Percentiles rank a stretch among this genome's conserved stretches.
phyloP scores from a whole-genome alignment of 805 yeast species.

The Cyberlindnera mrakii region DNA sequence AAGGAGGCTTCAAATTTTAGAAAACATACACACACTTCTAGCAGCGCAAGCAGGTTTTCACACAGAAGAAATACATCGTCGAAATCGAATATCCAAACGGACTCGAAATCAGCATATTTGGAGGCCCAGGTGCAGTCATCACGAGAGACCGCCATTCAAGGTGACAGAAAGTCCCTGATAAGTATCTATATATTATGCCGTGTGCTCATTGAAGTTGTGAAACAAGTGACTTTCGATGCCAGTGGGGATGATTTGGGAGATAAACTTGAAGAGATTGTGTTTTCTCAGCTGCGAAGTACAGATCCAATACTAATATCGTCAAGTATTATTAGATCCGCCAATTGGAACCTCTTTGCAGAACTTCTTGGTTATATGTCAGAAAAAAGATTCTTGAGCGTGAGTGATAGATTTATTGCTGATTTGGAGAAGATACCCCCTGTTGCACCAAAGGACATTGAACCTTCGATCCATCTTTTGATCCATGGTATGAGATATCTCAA shows the following conservation, averaged over 20 bases:
- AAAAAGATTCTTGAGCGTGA: constrained; percentile 75
- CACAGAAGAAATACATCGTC: constrained; percentile 50
- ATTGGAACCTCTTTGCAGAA: constrained; percentile 90
- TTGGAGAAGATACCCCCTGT: constrained; percentile 71
- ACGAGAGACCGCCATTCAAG: constrained; percentile 67
- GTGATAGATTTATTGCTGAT: constrained; percentile 91
- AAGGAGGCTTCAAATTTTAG: constrained; percentile 21
- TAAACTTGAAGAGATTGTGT: constrained; percentile 88
- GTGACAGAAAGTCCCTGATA: constrained; percentile 80
- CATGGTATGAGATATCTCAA: constrained; percentile 88
- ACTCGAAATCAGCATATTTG: constrained; percentile 46
- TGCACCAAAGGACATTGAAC: constrained; percentile 44
- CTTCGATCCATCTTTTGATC: constrained; percentile 65
- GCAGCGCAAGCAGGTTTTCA: constrained; percentile 28
- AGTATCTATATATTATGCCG: constrained; percentile 86
- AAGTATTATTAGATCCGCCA: constrained; percentile 76
- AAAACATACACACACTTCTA: constrained; percentile 26
- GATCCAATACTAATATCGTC: constrained; percentile 68
- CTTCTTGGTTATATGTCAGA: constrained; percentile 87
- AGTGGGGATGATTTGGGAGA: constrained; percentile 75
- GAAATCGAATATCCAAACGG: constrained; percentile 41
- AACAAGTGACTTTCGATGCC: constrained; percentile 71
- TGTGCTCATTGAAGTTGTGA: constrained; percentile 86
- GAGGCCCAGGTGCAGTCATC: constrained; percentile 36
- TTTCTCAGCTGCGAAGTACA: constrained; percentile 79